Conservation (phyloP, 768 basidiomycete species). For the Rhodocollybia butyracea region DNA sequence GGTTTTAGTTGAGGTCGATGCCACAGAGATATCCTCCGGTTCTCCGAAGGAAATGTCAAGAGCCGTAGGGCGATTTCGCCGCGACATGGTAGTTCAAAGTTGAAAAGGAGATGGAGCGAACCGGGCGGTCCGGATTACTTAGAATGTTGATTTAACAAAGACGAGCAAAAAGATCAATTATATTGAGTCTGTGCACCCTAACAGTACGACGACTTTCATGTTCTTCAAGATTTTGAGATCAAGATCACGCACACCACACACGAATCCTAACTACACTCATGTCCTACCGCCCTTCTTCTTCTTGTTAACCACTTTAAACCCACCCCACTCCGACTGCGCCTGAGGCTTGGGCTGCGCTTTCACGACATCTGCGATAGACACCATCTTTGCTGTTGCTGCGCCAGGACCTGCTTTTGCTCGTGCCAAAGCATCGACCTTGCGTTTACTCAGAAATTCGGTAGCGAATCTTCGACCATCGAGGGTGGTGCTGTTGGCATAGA, state of each 20-base stretch:
- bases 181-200: neutral
- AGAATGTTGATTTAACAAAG: no score
- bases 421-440: constrained; percentile 74
- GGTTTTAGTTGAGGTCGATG: neutral
- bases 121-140: no score
- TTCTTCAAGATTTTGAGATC: neutral
- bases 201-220: neutral
- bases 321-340: constrained; percentile 74
- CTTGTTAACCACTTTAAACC: constrained; percentile 92
- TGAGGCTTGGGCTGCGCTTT: constrained; percentile 80
- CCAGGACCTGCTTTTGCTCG: constrained; percentile 41
- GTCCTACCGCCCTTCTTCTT: constrained; percentile 82
- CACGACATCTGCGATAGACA: constrained; percentile 87
- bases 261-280: neutral
- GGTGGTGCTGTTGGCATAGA: constrained; percentile 92
- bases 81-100: constrained; percentile 24
- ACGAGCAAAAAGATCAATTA: no score
- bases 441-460: constrained; percentile 81
- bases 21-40: constrained; percentile 21
- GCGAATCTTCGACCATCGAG: constrained; percentile 95
- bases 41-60: constrained; percentile 50
- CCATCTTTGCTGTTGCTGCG: constrained; percentile 43
- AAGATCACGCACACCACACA: neutral
- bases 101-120: neutral
- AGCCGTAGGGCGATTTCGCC: constrained; percentile 46